Conservation (phyloP, 1,284 basidiomycete species). For the Rhodotorula sp. region DNA sequence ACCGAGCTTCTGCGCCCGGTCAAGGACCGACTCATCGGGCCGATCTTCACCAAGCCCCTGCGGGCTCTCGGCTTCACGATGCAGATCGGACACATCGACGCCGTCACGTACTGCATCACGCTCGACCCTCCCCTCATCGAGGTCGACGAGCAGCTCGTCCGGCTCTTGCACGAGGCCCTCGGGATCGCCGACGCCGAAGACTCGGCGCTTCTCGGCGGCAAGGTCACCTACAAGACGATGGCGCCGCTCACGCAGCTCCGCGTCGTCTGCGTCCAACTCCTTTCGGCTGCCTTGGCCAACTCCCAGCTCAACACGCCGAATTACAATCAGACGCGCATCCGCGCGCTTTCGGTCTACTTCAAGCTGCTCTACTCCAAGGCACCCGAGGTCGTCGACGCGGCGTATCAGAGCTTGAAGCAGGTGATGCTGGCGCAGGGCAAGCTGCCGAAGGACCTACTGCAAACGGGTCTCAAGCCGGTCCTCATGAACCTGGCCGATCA, state of each 20-base stretch:
- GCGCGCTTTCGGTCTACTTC: constrained; percentile 81
- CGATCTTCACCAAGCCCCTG: constrained; percentile 96
- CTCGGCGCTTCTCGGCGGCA: constrained; percentile 67
- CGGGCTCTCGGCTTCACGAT: constrained; percentile 91
- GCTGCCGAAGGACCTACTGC: constrained; percentile 91
- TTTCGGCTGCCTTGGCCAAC: constrained; percentile 91
- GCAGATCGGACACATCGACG: constrained; percentile 98
- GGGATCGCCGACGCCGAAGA: constrained; percentile 97
- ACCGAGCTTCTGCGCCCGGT: constrained; percentile 80
- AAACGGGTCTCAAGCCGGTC: constrained; percentile 92
- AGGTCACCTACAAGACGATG: constrained; percentile 72
- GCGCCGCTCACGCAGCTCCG: constrained; percentile 85
- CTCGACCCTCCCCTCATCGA: constrained; percentile 52
- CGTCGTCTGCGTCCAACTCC: constrained; percentile 89
- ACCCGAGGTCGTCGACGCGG: constrained; percentile 92
- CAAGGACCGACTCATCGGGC: constrained; percentile 80
- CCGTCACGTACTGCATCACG: constrained; percentile 78
- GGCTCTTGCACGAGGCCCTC: constrained; percentile 89
- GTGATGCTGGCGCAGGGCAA: constrained; percentile 87
- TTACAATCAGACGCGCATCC: constrained; percentile 66
- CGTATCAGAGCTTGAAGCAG: constrained; percentile 88
- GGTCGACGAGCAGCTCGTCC: constrained; percentile 61
- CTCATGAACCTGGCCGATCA: constrained; percentile 98
- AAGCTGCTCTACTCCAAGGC: constrained; percentile 94
- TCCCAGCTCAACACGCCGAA: constrained; percentile 87